These are phyloP conservation scores for Porcisia deanei DNA, from an alignment of 208 protist species.

Conservation along the genomic window DNA sequence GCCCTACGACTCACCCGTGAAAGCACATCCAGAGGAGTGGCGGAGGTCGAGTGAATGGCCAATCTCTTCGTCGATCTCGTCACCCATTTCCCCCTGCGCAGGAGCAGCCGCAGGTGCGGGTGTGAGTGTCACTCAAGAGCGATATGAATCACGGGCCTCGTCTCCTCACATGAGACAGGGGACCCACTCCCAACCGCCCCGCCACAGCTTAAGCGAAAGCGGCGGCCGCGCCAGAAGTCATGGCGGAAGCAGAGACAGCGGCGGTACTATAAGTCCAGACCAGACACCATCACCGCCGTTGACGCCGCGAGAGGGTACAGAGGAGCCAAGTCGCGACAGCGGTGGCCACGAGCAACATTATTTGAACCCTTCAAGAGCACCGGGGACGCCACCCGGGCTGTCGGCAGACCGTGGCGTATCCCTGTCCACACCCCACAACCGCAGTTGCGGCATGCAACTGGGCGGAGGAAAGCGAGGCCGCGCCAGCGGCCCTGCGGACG, in stretches of 20 bases:
- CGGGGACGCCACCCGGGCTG: neutral
- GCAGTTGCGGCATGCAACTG: neutral
- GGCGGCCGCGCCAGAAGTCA: neutral
- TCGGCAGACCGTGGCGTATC: neutral
- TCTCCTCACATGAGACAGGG: neutral
- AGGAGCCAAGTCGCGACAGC: neutral
- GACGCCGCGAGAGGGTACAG: neutral
- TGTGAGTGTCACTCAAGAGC: neutral
- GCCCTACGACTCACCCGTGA: conserved; percentile 11
- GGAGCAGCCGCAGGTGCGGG: conserved; percentile 1
- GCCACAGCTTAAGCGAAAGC: neutral
- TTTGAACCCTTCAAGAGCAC: neutral
- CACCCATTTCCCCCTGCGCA: neutral
- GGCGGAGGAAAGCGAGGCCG: neutral
- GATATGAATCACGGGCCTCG: neutral
- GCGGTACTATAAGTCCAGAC: neutral
- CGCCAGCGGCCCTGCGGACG: neutral
- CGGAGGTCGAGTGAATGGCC: neutral
- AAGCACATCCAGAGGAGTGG: neutral
- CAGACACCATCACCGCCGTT: neutral
- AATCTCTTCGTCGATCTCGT: neutral
- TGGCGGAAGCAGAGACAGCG: neutral
- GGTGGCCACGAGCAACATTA: neutral
- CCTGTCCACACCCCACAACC: neutral
- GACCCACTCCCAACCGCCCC: conserved; percentile 4